These are phyloP conservation scores for Lachnellula arida DNA, from an alignment of 2,329 filamentous ascomycete species.

Conservation along the genomic window DNA sequence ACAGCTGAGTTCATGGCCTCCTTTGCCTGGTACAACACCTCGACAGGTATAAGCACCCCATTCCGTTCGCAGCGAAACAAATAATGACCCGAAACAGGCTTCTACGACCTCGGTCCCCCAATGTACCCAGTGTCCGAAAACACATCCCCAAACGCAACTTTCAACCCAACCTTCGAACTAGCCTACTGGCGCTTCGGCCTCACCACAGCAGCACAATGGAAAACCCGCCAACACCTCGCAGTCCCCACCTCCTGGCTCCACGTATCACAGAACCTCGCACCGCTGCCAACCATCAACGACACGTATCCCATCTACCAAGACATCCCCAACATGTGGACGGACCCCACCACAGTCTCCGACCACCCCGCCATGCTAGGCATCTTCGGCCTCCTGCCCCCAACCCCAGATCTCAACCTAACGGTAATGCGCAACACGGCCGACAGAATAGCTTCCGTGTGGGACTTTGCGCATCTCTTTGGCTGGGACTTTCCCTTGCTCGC, in stretches of 20 bases:
- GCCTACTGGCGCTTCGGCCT: slow-evolving; percentile 59
- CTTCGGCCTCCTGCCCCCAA: slow-evolving; percentile 40
- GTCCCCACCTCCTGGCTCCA: slow-evolving; percentile 43
- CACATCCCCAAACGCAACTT: slow-evolving; percentile 50
- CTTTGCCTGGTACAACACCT: slow-evolving; percentile 50
- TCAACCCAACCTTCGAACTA: slow-evolving; percentile 56
- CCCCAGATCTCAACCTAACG: slow-evolving; percentile 34
- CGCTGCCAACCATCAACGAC: slow-evolving; percentile 44
- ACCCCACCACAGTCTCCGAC: slow-evolving; percentile 35
- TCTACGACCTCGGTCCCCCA: slow-evolving; percentile 50
- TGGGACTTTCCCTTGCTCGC: slow-evolving; percentile 45
- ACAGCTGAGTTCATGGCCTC: slow-evolving; percentile 57
- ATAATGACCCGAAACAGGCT: slow-evolving; percentile 7
- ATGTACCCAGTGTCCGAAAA: slow-evolving; percentile 53
- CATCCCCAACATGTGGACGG: slow-evolving; percentile 42
- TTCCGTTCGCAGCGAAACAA: not conserved
- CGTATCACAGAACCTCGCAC: slow-evolving; percentile 49
- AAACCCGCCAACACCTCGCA: slow-evolving; percentile 40
- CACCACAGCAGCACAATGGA: slow-evolving; percentile 49
- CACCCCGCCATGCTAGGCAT: slow-evolving; percentile 44
- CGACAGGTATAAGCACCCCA: slow-evolving; percentile 34
- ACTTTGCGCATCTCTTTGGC: slow-evolving; percentile 39
- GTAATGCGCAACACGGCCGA: slow-evolving; percentile 36
- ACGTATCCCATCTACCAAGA: slow-evolving; percentile 53
- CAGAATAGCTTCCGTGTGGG: slow-evolving; percentile 38